phyloP scores from a whole-genome alignment of 768 basidiomycete species.

The Coprinopsis sp. region DNA sequence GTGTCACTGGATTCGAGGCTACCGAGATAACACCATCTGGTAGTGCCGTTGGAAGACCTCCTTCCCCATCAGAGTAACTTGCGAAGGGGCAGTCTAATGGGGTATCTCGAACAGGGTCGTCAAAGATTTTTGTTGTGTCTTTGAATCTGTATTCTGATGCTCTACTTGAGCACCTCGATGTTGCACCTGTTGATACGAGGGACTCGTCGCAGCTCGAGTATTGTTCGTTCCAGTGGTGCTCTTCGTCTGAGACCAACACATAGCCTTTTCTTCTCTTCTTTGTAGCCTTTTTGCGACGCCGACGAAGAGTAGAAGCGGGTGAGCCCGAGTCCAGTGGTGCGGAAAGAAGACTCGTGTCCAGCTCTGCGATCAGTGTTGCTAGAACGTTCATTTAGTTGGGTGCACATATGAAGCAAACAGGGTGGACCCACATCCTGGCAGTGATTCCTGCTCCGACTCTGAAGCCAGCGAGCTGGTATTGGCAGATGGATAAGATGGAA shows the following conservation, averaged over 20 bases:
- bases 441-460: no score
- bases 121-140: conserved; percentile 11
- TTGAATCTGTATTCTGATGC: not conserved
- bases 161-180: not conserved
- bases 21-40: not conserved
- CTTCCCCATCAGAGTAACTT: not conserved
- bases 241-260: conserved; percentile 39
- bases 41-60: not conserved
- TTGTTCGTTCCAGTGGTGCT: conserved; percentile 6
- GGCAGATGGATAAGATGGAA: not conserved
- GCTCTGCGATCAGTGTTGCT: no score
- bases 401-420: no score
- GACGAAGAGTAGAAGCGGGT: conserved; percentile 17
- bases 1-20: not conserved
- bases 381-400: no score
- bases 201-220: conserved; percentile 21
- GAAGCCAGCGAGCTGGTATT: no score
- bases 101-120: conserved; percentile 9
- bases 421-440: no score
- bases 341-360: not conserved
- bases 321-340: not conserved
- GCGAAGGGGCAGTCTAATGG: conserved; percentile 7
- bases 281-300: conserved; percentile 17
- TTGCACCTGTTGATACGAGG: conserved; percentile 2
- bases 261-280: conserved; percentile 31